Evolutionary conservation across 2,329 filamentous ascomycete genomes (phyloP), one percentile per base, ranked within the genome.

Genomic region (Clonostachys chloroleuca): DNA sequence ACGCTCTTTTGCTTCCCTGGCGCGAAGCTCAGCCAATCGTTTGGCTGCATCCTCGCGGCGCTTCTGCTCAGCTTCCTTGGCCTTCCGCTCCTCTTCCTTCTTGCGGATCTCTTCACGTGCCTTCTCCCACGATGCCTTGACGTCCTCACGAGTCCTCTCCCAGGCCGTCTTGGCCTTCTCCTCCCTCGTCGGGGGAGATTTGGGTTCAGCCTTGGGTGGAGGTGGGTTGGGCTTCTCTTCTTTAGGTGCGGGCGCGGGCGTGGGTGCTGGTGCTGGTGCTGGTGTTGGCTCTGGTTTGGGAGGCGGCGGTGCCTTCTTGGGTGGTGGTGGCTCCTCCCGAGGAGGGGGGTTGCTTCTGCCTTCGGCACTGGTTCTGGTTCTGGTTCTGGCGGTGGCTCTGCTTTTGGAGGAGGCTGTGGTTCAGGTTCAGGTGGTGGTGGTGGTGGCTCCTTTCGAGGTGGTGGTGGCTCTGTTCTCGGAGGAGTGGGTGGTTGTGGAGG

Each of bases 91-190:
- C 53, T 84, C 83, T 54, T 86, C 83, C 47, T 77, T 75, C 49
- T 72, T 77, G 40, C 78, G 72, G 17, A 78, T 85, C 54, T 87
- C 84, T 57, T 88, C 84, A 46, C 84, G 73, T 5, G 83, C 84
- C 60, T 81, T 86, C 54, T 87, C 83, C 84, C 84, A 87, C 1
- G 79, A 71, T 9, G 72, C 69, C 56, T 75, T 77, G 2, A 36
- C 36, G n/a, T 47, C 30, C n/a, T 50, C 48, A n/a, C 48, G 44
- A 12, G 61, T 46, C 44, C 54, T 57, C 44, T 58, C 56, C 50
- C 55, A 54, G 18, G 56, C 50, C 13, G 48, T 50, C 43, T 57
- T 56, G 44, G 52, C 41, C 54, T 46, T 51, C 42, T 42, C 47
- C 20, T 46, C 50, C 9, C 52, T 51, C 14, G 45, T 48, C 43